Base-by-base conservation (phyloP, 305 asterid species). In the Stenogyne calaminthoides region DNA sequence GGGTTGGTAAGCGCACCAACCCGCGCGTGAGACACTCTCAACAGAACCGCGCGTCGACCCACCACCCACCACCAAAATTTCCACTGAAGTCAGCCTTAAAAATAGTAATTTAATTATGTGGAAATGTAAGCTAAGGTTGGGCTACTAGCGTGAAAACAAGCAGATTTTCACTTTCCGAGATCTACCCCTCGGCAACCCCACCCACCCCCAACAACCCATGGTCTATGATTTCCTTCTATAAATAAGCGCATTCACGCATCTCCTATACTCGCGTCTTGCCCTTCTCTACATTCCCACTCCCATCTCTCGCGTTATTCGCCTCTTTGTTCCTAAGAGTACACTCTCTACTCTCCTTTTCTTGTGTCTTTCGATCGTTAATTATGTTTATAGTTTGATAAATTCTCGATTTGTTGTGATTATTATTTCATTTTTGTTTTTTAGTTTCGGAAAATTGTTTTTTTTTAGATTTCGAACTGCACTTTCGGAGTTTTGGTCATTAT, bases 191-290 rank as follows among this genome's bases (percentile, higher is more conserved):
- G 16, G 11, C 62, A 7, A 5, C 16, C 27, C 12, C 63, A 52
- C 56, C 54, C 64, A 16, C 29, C 15, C 37, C 70, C 56, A 42
- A 65, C 39, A n/a, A 11, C 36, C 60, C 19, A 7, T 25, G 2
- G 32, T 3, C 57, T 16, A 52, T 18, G 22, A 52, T 52, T 52
- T 52, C 5, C 12, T 14, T 19, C 66, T 60, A 71, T 77, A 77
- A 71, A 66, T 66, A 59, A 54, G 20, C 73, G 42, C 76, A 55
- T 54, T 72, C 79, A 12, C 3, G 39, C 61, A 5, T 15, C 72
- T 58, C 73, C 58, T n/a, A 36, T 49, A 73, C 82, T 74, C 84
- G 78, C 74, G 77, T 71, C 80, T 76, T 19, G 61, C 78, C 57
- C 65, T 47, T 52, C 77, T 55, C 61, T 25, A 59, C 12, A 61